A percentile compares a stretch with the other conserved stretches of the same genome.
Evolutionary conservation across 305 asterid species (phyloP).

Genomic region (Fraxinus ornus): DNA sequence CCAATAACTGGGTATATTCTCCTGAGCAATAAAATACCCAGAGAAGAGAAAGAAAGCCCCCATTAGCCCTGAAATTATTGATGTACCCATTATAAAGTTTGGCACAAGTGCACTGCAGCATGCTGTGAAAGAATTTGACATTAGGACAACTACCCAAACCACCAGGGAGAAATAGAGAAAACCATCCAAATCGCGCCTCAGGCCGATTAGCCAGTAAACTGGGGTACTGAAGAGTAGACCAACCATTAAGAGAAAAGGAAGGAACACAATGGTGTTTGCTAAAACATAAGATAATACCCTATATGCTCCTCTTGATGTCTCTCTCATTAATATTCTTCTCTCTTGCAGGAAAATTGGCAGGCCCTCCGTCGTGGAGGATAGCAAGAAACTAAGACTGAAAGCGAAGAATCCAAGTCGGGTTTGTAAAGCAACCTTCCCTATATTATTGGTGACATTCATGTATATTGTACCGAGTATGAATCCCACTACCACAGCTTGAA

Average conservation of each 20-base stretch:
- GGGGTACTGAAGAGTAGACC: constrained; percentile 54
- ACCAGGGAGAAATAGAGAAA: constrained; percentile 64
- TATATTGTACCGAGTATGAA: constrained; percentile 63
- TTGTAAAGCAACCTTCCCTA: constrained; percentile 35
- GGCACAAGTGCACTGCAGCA: constrained; percentile 77
- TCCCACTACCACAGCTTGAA: constrained; percentile 62
- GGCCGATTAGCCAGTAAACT: constrained; percentile 73
- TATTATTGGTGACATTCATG: constrained; percentile 43
- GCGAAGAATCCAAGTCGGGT: constrained; percentile 75
- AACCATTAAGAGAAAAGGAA: constrained; percentile 61
- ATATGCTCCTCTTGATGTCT: constrained; percentile 72
- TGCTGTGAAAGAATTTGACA: constrained; percentile 75
- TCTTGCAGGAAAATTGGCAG: constrained; percentile 77
- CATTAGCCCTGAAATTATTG: constrained; percentile 69
- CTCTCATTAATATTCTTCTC: constrained; percentile 60
- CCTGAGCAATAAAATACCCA: constrained; percentile 63
- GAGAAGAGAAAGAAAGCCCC: constrained; percentile 86
- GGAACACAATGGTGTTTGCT: constrained; percentile 65
- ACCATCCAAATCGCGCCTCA: constrained; percentile 47
- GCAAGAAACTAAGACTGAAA: constrained; percentile 60
- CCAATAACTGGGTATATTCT: constrained; percentile 65
- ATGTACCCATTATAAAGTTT: constrained; percentile 68
- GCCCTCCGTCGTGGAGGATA: constrained; percentile 76
- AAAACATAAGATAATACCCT: constrained; percentile 64
- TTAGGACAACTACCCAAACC: constrained; percentile 59